Percentiles rank a stretch among this genome's conserved stretches.
Conservation (phyloP, 106 monocot genomes). For the Amphibolis antarctica region DNA sequence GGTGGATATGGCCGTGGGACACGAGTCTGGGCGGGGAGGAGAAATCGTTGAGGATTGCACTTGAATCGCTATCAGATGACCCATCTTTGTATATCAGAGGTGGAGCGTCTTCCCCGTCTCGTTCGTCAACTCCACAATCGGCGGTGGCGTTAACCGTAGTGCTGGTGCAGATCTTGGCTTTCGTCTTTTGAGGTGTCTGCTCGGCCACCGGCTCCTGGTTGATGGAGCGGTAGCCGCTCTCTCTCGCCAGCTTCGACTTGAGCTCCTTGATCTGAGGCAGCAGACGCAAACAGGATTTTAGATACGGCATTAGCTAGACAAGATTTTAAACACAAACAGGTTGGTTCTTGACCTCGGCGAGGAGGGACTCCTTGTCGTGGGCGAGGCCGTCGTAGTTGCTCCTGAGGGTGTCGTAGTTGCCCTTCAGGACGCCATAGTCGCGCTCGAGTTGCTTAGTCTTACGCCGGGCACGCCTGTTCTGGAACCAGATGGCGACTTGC, state of each 20-base stretch:
- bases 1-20: too few species aligned
- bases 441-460: too few species aligned
- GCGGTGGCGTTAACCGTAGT: too few species aligned
- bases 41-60: slow-evolving; percentile 9
- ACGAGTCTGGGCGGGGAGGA: background rate
- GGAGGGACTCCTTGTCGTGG: slow-evolving; percentile 33
- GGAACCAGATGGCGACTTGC: slow-evolving; percentile 87
- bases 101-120: slow-evolving; percentile 1
- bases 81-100: slow-evolving; percentile 4
- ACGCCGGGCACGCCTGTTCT: slow-evolving; percentile 73
- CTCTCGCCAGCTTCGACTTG: slow-evolving; percentile 4
- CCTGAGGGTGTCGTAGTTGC: slow-evolving; percentile 38
- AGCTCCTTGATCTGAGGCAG: slow-evolving; percentile 13
- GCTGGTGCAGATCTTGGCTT: background rate
- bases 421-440: slow-evolving; percentile 35
- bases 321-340: too few species aligned
- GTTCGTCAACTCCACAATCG: background rate
- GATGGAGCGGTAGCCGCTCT: background rate
- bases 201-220: slow-evolving; percentile 6
- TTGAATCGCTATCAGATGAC: slow-evolving; percentile 10
- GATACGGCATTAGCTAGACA: too few species aligned
- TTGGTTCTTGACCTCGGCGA: too few species aligned
- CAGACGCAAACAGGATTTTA: too few species aligned
- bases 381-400: slow-evolving; percentile 24
- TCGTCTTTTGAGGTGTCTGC: background rate